Evolutionary conservation across 208 protist species (phyloP).

Genomic region (Trypanosoma congolense): DNA sequence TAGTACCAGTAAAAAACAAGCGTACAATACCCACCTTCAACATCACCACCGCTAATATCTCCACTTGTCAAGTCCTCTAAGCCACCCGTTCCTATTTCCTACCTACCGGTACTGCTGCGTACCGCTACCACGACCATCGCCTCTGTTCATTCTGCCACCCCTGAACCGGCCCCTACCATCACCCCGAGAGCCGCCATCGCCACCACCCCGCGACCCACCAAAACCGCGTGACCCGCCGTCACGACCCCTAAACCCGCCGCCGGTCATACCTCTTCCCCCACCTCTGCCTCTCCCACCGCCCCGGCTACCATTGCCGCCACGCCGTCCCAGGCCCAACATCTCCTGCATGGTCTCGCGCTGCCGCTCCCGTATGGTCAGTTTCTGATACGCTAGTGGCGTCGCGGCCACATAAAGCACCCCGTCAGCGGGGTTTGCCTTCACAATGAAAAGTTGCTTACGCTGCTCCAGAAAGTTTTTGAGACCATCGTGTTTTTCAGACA

Average conservation of each 20-base stretch:
- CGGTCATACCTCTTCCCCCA: neutral
- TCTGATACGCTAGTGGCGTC: constrained; percentile 55
- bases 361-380: constrained; percentile 41
- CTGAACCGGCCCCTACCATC: constrained; percentile 1
- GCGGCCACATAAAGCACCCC: constrained; percentile 57
- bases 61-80: too few species aligned
- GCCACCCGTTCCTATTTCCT: neutral
- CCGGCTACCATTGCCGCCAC: constrained; percentile 3
- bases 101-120: neutral
- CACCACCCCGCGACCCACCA: too few species aligned
- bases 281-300: constrained; percentile 9
- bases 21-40: neutral
- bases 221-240: too few species aligned
- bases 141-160: constrained; percentile 2
- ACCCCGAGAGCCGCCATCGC: constrained; percentile 6
- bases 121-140: neutral
- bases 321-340: constrained; percentile 51
- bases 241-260: constrained; percentile 3
- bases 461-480: constrained; percentile 57
- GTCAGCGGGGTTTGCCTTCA: constrained; percentile 43
- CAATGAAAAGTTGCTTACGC: constrained; percentile 74
- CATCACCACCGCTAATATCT: neutral
- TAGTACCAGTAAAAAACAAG: neutral
- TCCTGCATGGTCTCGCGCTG: constrained; percentile 69
- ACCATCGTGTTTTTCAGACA: constrained; percentile 69